phyloP scores from a whole-genome alignment of 2,329 filamentous ascomycete genomes.

The Alternaria dauci region DNA sequence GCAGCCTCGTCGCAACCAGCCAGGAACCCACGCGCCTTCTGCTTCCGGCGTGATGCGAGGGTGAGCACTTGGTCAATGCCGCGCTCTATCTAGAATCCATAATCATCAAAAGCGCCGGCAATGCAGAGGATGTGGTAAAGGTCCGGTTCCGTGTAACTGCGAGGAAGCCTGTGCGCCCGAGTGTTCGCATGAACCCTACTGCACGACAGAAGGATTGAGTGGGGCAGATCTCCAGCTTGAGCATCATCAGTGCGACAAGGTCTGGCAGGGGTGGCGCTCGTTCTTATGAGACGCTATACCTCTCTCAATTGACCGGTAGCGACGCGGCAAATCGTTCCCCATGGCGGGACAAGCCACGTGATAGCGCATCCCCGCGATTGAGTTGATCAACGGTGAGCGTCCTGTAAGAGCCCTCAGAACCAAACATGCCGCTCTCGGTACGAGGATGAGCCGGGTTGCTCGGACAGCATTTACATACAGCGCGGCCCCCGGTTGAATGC shows the following conservation, averaged over 20 bases:
- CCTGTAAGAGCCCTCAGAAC: not conserved
- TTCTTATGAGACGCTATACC: not conserved
- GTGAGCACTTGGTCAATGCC: not conserved
- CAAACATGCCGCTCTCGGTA: not conserved
- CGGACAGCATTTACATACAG: not conserved
- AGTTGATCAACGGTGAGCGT: not conserved
- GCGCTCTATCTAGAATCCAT: not conserved
- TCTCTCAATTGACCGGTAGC: not conserved
- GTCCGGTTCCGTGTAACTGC: not conserved
- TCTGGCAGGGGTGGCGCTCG: not conserved
- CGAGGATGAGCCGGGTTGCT: not conserved
- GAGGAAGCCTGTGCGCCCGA: fast-evolving
- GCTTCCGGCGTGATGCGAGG: not conserved
- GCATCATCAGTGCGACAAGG: not conserved
- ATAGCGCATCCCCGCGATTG: not conserved
- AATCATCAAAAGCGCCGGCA: too few relatives aligned
- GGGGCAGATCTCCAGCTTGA: not conserved
- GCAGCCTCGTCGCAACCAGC: not conserved
- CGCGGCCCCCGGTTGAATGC: not conserved
- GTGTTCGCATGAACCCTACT: not conserved
- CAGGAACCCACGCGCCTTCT: not conserved
- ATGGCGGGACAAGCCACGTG: not conserved
- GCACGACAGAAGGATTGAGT: not conserved
- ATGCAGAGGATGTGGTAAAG: not conserved
- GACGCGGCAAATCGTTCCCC: not conserved